A percentile compares a stretch with the other conserved stretches of the same genome.
Conservation (phyloP, 768 basidiomycete species). For the Leucocoprinus leucothites region DNA sequence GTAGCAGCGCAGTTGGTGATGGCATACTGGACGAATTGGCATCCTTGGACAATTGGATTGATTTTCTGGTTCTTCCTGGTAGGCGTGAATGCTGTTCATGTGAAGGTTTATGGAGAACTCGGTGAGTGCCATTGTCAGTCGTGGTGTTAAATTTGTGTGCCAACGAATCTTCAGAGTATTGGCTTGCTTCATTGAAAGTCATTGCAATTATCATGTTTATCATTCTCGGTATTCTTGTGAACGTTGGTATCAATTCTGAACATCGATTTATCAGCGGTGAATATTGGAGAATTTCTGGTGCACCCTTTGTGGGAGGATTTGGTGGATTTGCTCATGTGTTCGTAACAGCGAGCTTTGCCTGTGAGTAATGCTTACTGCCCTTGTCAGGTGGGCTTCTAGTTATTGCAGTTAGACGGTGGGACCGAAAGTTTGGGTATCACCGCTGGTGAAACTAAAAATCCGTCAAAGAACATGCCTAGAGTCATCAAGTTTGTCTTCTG, state of each 20-base stretch:
- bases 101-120: slow-evolving; percentile 79
- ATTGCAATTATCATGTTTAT: slow-evolving; percentile 76
- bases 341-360: slow-evolving; percentile 85
- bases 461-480: slow-evolving; percentile 81
- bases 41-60: slow-evolving; percentile 71
- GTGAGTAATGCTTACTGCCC: slow-evolving; percentile 35
- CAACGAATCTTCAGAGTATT: slow-evolving; percentile 58
- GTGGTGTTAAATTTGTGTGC: not conserved
- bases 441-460: slow-evolving; percentile 89
- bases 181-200: slow-evolving; percentile 84
- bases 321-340: slow-evolving; percentile 79
- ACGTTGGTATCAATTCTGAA: slow-evolving; percentile 69
- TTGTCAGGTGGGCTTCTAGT: not conserved
- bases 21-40: slow-evolving; percentile 63
- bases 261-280: slow-evolving; percentile 66
- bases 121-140: slow-evolving; percentile 37
- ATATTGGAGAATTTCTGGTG: slow-evolving; percentile 76
- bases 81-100: slow-evolving; percentile 64
- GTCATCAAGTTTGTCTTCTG: slow-evolving; percentile 91
- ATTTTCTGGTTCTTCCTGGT: slow-evolving; percentile 77
- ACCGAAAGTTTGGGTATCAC: slow-evolving; percentile 93
- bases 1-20: slow-evolving; percentile 84
- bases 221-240: slow-evolving; percentile 75
- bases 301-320: slow-evolving; percentile 85
- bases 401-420: slow-evolving; percentile 54